Base-by-base conservation (phyloP, 139 green algal species). In the Chlamydomonas schloesseri region DNA sequence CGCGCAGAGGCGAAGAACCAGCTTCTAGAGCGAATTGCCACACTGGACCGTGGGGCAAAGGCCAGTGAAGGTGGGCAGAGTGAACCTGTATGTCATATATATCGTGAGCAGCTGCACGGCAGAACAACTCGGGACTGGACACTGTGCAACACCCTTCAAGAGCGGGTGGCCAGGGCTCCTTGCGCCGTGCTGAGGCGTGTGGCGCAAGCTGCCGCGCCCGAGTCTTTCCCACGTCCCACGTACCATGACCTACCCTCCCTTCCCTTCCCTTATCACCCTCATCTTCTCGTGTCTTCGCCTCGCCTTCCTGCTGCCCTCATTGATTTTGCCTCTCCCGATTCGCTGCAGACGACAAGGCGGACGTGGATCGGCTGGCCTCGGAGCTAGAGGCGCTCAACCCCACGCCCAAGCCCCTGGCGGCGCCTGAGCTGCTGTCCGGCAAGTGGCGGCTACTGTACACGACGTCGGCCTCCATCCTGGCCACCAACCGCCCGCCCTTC, bases 361-460 rank as follows among this genome's bases (percentile, higher is more conserved):
- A 81, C 10, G 85, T 89, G 34, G 85, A 89, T 8, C 42, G 81
- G 34, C 82, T 97, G 62, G 92, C 89, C 4, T 42, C 36, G 3
- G 70, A 73, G 46, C 81, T 98, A n/a, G 96, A 98, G 84, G 65
- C 53, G 34, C 57, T 93, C 24, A 98, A 98, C 84, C 95, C 95
- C 24, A 98, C 89, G 0, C 86, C 87, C 17, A 87, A 93, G 47
- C 83, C 93, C 4, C 89, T 98, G 34, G 80, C 80, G 53, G 36
- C 80, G 21, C 91, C 89, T 0, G 65, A 90, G 23, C 82, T 91
- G n/a, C 68, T 98, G 29, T 96, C 92, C 80, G 95, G 95, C 29
- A 92, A 91, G 73, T 98, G 96, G 96, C 77, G 93, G 83, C 91
- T 99, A 78, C 71, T 97, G n/a, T 99, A 99, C 92, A 99, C 97